These are phyloP conservation scores for Phialophora macrospora DNA, from an alignment of 2,329 filamentous ascomycete species.

Conservation along the genomic window DNA sequence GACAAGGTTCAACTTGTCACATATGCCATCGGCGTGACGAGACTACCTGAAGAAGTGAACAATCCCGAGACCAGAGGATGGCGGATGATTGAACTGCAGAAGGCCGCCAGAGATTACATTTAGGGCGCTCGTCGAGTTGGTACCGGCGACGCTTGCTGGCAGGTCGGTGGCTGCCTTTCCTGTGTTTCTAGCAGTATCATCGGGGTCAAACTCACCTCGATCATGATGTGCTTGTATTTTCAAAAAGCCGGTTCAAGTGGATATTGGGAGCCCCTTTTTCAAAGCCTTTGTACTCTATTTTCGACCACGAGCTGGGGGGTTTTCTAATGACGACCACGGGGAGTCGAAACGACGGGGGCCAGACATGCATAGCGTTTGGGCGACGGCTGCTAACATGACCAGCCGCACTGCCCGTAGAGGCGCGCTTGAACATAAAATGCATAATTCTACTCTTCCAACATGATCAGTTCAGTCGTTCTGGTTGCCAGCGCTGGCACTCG, in stretches of 20 bases:
- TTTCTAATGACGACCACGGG: background rate
- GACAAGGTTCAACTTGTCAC: conserved; percentile 98
- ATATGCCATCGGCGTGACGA: conserved; percentile 94
- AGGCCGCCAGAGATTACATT: conserved; percentile 90
- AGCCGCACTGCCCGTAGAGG: conserved; percentile 20
- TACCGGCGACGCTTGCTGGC: background rate
- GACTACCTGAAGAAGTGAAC: conserved; percentile 91
- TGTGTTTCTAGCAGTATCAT: conserved; percentile 7
- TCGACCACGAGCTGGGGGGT: background rate
- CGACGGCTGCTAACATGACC: conserved; percentile 39
- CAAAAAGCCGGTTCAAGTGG: conserved; percentile 9
- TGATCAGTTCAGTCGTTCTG: background rate
- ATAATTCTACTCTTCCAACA: conserved; percentile 32
- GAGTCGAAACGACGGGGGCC: background rate
- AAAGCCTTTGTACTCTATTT: conserved; percentile 21
- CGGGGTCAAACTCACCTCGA: conserved; percentile 17
- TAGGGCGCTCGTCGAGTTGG: conserved; percentile 44
- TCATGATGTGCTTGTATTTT: conserved; percentile 22
- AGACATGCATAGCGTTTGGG: conserved; percentile 15
- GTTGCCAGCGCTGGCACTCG: background rate
- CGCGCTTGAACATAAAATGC: conserved; percentile 20
- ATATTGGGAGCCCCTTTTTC: conserved; percentile 4
- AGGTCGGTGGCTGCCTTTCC: background rate
- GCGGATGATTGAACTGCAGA: conserved; percentile 98
- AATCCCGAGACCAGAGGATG: conserved; percentile 96